Percentiles rank a stretch among this genome's conserved stretches.
Evolutionary conservation across 768 basidiomycete genomes (phyloP).

Genomic region (Fistulinella prunicolor): DNA sequence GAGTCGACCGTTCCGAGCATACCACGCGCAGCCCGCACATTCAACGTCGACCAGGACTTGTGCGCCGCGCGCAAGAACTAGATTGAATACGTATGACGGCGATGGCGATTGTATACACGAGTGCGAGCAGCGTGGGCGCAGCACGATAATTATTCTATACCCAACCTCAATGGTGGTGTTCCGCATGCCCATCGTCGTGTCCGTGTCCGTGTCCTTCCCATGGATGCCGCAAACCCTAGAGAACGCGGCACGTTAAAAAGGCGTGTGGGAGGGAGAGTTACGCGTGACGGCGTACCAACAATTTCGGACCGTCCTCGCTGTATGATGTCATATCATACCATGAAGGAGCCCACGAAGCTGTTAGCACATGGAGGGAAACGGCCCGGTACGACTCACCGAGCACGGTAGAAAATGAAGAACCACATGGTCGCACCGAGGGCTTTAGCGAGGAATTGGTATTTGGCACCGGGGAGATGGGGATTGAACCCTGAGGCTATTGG

Average conservation of each 20-base stretch:
- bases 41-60: neutral
- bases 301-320: constrained; percentile 75
- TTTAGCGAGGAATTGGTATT: constrained; percentile 77
- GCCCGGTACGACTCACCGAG: constrained; percentile 57
- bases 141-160: constrained; percentile 10
- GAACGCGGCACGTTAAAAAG: neutral
- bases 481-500: constrained; percentile 71
- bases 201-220: constrained; percentile 62
- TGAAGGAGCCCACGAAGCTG: neutral
- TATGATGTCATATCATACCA: neutral
- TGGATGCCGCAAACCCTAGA: constrained; percentile 57
- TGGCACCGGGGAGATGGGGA: constrained; percentile 79
- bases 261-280: neutral
- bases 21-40: neutral
- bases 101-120: constrained; percentile 12
- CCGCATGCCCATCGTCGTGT: constrained; percentile 35
- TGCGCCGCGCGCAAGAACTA: neutral
- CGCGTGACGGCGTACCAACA: constrained; percentile 46
- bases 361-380: neutral
- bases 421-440: constrained; percentile 92
- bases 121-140: no score
- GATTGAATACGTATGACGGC: neutral
- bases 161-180: constrained; percentile 42
- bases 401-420: constrained; percentile 98
- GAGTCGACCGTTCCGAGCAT: neutral